phyloP scores from a whole-genome alignment of 805 yeast species.

The Cyberlindnera americana region DNA sequence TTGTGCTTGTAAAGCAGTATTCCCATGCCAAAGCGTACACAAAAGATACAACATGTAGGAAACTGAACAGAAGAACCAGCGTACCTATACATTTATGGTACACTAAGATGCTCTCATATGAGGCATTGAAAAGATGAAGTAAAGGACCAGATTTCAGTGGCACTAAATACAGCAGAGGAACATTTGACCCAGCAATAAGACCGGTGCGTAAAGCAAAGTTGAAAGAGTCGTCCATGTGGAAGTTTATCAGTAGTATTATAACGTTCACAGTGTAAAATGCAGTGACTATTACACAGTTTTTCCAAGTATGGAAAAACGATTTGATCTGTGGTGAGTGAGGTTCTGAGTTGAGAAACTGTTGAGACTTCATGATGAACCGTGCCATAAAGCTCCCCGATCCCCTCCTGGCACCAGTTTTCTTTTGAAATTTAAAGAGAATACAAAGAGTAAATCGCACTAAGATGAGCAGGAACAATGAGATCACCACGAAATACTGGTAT shows the following conservation, averaged over 20 bases:
- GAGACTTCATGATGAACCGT: too few relatives aligned
- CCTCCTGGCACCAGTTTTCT: too few relatives aligned
- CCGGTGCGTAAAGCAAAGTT: conserved; percentile 26
- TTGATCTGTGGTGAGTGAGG: conserved; percentile 7
- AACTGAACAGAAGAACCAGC: conserved; percentile 17
- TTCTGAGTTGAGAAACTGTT: conserved; percentile 9
- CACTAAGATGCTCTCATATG: conserved; percentile 25
- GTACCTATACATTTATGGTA: conserved; percentile 27
- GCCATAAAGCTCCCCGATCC: too few relatives aligned
- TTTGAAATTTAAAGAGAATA: too few relatives aligned
- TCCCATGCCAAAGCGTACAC: conserved; percentile 22
- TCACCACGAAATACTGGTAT: conserved; percentile 21
- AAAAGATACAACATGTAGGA: conserved; percentile 20
- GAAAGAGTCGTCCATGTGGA: conserved; percentile 25
- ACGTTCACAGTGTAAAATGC: conserved; percentile 16
- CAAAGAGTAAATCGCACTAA: not conserved
- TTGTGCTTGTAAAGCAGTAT: conserved; percentile 10
- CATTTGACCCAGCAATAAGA: conserved; percentile 24
- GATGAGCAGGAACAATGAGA: conserved; percentile 1
- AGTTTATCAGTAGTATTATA: conserved; percentile 12
- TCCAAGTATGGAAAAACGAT: conserved; percentile 17
- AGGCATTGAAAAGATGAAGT: conserved; percentile 15
- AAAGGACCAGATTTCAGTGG: conserved; percentile 27
- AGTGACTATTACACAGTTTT: conserved; percentile 13
- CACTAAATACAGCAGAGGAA: conserved; percentile 26